Evolutionary conservation across 371 early-diverging fungal species (phyloP).

Genomic region (Smittium culicis): DNA sequence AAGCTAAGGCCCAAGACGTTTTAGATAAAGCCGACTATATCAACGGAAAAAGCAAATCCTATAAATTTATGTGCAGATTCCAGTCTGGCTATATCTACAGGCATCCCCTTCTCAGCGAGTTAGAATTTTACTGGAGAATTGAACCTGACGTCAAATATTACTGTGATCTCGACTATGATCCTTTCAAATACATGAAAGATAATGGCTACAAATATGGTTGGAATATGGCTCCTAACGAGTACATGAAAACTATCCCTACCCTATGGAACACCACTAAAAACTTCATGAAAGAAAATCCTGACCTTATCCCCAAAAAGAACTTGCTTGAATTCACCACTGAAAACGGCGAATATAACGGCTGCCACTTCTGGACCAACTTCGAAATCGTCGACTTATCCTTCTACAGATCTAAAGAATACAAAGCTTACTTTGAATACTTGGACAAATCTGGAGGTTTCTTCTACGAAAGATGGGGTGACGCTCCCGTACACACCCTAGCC

Average conservation of each 20-base stretch:
- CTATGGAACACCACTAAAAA: slow-evolving; percentile 54
- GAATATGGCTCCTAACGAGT: slow-evolving; percentile 68
- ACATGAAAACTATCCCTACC: slow-evolving; percentile 60
- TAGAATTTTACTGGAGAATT: slow-evolving; percentile 93
- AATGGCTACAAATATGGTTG: slow-evolving; percentile 70
- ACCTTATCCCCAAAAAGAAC: slow-evolving; percentile 19
- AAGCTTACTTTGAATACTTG: slow-evolving; percentile 43
- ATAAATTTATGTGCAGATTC: slow-evolving; percentile 85
- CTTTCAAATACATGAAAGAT: slow-evolving; percentile 66
- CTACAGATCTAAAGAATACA: slow-evolving; percentile 31
- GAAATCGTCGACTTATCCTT: slow-evolving; percentile 30
- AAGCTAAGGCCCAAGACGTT: slow-evolving; percentile 5
- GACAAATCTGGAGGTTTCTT: slow-evolving; percentile 52
- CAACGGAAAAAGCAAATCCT: slow-evolving; percentile 40
- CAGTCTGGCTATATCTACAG: slow-evolving; percentile 74
- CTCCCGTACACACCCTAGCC: slow-evolving; percentile 76
- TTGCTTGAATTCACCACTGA: slow-evolving; percentile 29
- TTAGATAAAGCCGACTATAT: not conserved
- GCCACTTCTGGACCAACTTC: slow-evolving; percentile 34
- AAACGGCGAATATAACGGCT: slow-evolving; percentile 27
- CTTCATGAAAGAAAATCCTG: slow-evolving; percentile 35
- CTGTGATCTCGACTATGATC: slow-evolving; percentile 82
- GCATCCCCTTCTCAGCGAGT: slow-evolving; percentile 59
- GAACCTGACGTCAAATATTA: slow-evolving; percentile 80
- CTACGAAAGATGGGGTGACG: slow-evolving; percentile 58